Base-by-base conservation (phyloP, 2,329 filamentous ascomycete species). In the Pestalotiopsis sp. region DNA sequence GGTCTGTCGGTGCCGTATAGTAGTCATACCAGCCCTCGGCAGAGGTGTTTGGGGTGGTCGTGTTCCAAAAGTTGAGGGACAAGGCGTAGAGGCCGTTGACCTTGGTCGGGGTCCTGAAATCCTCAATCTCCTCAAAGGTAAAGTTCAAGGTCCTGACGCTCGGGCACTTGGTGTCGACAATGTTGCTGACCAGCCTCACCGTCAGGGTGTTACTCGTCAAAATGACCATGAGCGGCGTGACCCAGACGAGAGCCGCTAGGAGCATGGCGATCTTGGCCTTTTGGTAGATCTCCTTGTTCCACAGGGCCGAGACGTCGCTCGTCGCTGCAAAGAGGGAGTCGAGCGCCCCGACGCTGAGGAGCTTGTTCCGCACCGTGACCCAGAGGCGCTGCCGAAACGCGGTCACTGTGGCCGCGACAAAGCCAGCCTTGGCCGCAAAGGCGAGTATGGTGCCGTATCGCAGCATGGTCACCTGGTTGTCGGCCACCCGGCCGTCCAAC, bases 371-470 rank as follows among this genome's bases (percentile, higher is more conserved):
- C 62, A 78, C 71, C 2, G 76, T 78, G 7, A 69, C 69, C 76
- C 77, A 79, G 66, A 78, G 70, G 35, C 77, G 72, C 69, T 78
- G 76, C 55, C 71, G 70, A 60, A 75, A 78, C 4, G 77, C 75
- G 17, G 77, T 68, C 10, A 81, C 71, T 9, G 80, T 76, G 24
- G 79, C 74, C 5, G 79, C 76, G 65, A 77, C 75, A 20, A 82
- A 73, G 5, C 77, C 75, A 5, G 80, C 80, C 72, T 82, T 82
- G 2, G 79, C 73, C 14, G 75, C 78, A 48, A 80, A 81, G 3
- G 80, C 78, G 58, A 82, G 70, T 2, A 79, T 70, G 1, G 79
- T 79, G 2, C 80, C 80, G 66, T 80, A 79, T 6, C 80, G 76
- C 67, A 79, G 73, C 80, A 80, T 81, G 40, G 74, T 65, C 20